A percentile compares a stretch with the other conserved stretches of the same genome.
Conservation (phyloP, 495 filamentous ascomycete genomes). For the Daldinia vernicosa region DNA sequence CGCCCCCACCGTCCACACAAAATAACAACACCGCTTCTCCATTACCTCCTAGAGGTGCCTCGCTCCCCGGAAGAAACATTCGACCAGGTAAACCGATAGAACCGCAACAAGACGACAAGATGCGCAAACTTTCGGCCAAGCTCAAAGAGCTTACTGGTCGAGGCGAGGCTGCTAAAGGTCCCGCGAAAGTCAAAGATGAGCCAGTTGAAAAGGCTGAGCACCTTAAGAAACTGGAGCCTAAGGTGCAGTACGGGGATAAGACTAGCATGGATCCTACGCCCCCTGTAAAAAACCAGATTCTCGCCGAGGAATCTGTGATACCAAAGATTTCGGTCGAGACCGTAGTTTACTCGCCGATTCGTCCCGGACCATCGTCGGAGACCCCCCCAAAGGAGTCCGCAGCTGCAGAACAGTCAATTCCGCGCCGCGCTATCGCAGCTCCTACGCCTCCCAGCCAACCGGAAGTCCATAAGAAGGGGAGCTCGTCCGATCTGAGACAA, state of each 20-base stretch:
- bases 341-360: slow-evolving; percentile 13
- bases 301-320: slow-evolving; percentile 5
- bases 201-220: neutral
- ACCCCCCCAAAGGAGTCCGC: slow-evolving; percentile 39
- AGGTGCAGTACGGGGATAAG: neutral
- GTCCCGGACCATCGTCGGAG: slow-evolving; percentile 13
- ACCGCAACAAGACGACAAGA: slow-evolving; percentile 29
- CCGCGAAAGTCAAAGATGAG: neutral
- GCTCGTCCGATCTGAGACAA: slow-evolving; percentile 26
- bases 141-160: slow-evolving; percentile 25
- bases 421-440: slow-evolving; percentile 37
- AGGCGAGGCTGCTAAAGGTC: slow-evolving; percentile 13
- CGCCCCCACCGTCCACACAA: slow-evolving; percentile 27
- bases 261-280: neutral
- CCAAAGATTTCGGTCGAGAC: slow-evolving; percentile 21
- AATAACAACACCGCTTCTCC: slow-evolving; percentile 22
- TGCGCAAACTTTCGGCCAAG: slow-evolving; percentile 38
- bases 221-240: neutral
- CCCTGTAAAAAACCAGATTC: slow-evolving; percentile 4
- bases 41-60: slow-evolving; percentile 42
- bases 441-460: slow-evolving; percentile 12
- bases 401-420: slow-evolving; percentile 23
- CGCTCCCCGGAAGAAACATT: slow-evolving; percentile 42
- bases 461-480: slow-evolving; percentile 34
- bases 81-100: slow-evolving; percentile 34